These are phyloP conservation scores for Hypoxylon sp. DNA, from an alignment of 2,329 filamentous ascomycete genomes.

Conservation along the genomic window DNA sequence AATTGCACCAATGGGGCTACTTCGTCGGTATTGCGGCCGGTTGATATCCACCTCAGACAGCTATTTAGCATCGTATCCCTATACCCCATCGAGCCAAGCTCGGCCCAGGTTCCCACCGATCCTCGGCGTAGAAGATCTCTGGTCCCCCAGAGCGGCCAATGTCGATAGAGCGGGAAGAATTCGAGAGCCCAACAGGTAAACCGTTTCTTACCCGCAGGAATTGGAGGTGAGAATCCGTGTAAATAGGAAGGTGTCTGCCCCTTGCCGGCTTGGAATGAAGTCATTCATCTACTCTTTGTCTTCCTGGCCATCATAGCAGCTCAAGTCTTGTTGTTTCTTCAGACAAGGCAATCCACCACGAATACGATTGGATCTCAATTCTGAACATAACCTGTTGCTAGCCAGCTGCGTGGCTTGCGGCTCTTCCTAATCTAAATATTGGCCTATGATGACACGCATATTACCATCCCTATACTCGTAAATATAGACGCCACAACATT, in stretches of 20 bases:
- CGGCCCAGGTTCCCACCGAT: conserved; percentile 42
- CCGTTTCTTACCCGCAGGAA: conserved; percentile 4
- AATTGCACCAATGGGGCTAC: conserved; percentile 32
- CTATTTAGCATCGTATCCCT: conserved; percentile 30
- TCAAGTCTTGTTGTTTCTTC: conserved; percentile 6
- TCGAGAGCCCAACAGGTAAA: conserved; percentile 20
- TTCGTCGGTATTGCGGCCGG: conserved; percentile 35
- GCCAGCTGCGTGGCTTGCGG: conserved; percentile 11
- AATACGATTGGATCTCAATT: conserved; percentile 13
- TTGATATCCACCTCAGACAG: conserved; percentile 31
- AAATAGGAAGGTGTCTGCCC: conserved; percentile 27
- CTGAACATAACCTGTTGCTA: conserved; percentile 3
- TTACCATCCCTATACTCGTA: conserved; percentile 17
- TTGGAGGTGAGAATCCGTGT: conserved; percentile 21
- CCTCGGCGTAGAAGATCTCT: conserved; percentile 37
- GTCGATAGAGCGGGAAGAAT: conserved; percentile 24
- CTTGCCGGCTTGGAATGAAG: conserved; percentile 23
- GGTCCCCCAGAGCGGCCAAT: conserved; percentile 23
- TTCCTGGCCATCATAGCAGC: conserved; percentile 20
- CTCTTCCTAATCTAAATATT: conserved; percentile 21
- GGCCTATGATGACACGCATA: conserved; percentile 43
- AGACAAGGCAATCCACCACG: conserved; percentile 13
- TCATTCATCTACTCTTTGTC: conserved; percentile 20
- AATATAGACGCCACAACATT: neutral
- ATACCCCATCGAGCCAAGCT: conserved; percentile 40